Percentiles rank a stretch among this genome's conserved stretches.
phyloP scores from a whole-genome alignment of 169 alveolate species.

The Cryptosporidium bovis region DNA sequence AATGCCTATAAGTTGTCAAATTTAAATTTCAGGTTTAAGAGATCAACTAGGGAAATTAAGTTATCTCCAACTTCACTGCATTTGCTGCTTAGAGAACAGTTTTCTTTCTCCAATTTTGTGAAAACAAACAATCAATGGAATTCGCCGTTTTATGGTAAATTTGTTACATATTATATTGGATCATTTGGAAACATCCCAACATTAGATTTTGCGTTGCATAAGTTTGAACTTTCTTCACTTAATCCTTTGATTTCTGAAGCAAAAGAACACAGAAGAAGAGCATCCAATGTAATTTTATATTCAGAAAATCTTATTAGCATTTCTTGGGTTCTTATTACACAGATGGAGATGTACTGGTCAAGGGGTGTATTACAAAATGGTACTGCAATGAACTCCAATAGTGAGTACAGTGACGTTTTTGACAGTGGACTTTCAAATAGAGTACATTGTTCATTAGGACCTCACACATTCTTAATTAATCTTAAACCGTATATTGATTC shows the following conservation, averaged over 20 bases:
- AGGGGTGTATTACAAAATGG: constrained; percentile 12
- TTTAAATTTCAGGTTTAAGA: constrained; percentile 40
- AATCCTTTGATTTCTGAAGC: neutral
- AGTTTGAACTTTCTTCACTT: neutral
- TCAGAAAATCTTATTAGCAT: neutral
- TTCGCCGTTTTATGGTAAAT: constrained; percentile 45
- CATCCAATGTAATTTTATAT: neutral
- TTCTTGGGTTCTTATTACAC: constrained; percentile 7
- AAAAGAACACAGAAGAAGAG: neutral
- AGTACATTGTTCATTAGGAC: constrained; percentile 12
- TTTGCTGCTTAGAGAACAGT: constrained; percentile 3
- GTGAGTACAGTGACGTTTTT: neutral
- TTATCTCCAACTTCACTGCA: constrained; percentile 38
- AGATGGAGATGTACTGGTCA: constrained; percentile 64
- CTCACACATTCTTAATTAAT: constrained; percentile 20
- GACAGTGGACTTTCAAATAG: constrained; percentile 40
- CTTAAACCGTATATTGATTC: constrained; percentile 2
- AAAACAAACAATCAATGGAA: constrained; percentile 1
- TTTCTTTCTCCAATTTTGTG: neutral
- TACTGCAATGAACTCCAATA: neutral
- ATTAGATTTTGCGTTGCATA: constrained; percentile 12
- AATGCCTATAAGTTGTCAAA: neutral
- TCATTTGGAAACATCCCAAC: constrained; percentile 31
- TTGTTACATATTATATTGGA: constrained; percentile 10
- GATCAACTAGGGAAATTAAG: constrained; percentile 13